Conservation (phyloP, 768 basidiomycete genomes). For the Leccinum truebloodii region DNA sequence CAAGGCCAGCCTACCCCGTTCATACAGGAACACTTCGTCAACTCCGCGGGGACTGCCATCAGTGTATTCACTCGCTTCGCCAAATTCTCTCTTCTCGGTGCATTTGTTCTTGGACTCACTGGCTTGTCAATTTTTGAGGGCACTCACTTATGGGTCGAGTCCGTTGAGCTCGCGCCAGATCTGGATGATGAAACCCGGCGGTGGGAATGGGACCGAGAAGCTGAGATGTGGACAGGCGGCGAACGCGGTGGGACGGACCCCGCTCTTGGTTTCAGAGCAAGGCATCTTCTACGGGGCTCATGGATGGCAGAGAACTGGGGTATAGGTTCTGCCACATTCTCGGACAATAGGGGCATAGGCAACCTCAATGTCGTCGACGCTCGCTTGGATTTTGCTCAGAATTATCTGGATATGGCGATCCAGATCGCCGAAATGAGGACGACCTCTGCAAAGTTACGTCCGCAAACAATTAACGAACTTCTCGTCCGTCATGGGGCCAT, state of each 20-base stretch:
- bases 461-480: conserved; percentile 56
- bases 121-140: conserved; percentile 52
- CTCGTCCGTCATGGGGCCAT: conserved; percentile 53
- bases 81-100: conserved; percentile 50
- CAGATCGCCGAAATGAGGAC: conserved; percentile 43
- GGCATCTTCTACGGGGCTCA: conserved; percentile 64
- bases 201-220: conserved; percentile 71
- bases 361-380: conserved; percentile 51
- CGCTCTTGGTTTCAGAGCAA: conserved; percentile 57
- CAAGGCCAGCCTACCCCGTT: conserved; percentile 14
- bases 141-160: conserved; percentile 66
- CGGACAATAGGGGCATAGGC: conserved; percentile 36
- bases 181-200: conserved; percentile 50
- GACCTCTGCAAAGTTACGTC: conserved; percentile 42
- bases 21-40: conserved; percentile 36
- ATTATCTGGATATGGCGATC: conserved; percentile 53
- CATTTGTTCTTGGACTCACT: conserved; percentile 45
- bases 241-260: conserved; percentile 69
- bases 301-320: conserved; percentile 77
- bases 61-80: conserved; percentile 47
- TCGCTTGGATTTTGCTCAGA: conserved; percentile 53
- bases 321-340: conserved; percentile 42
- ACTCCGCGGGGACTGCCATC: conserved; percentile 41
- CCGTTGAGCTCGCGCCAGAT: conserved; percentile 46
- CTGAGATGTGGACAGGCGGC: conserved; percentile 62